A percentile compares a stretch with the other conserved stretches of the same genome.
These are phyloP conservation scores for Ophiostoma novo-ulmi DNA, from an alignment of 2,329 filamentous ascomycete species.

Conservation along the genomic window DNA sequence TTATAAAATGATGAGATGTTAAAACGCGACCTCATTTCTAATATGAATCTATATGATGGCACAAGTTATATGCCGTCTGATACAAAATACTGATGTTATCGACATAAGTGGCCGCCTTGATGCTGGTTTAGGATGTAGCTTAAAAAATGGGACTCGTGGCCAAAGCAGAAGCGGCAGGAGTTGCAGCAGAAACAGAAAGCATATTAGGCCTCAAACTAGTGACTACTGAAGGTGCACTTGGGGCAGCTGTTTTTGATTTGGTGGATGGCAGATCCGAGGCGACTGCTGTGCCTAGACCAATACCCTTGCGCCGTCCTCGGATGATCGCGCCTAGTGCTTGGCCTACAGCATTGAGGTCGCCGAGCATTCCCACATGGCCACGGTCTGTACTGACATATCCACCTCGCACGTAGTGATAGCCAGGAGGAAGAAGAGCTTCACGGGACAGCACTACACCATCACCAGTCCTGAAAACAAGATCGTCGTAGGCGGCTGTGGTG, in stretches of 20 bases:
- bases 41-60: background rate
- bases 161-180: background rate
- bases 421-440: constrained; percentile 77
- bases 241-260: background rate
- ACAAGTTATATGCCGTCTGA: background rate
- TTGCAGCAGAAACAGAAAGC: background rate
- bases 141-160: background rate
- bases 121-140: background rate
- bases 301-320: constrained; percentile 63
- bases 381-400: constrained; percentile 75
- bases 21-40: no score
- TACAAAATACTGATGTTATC: background rate
- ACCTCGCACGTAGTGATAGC: constrained; percentile 67
- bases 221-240: background rate
- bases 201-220: background rate
- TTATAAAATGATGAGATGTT: no score
- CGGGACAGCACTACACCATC: constrained; percentile 85
- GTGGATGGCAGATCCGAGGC: background rate
- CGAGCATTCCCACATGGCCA: constrained; percentile 81
- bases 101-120: background rate
- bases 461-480: constrained; percentile 78
- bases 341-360: constrained; percentile 77
- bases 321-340: constrained; percentile 64
- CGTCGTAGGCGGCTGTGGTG: constrained; percentile 73
- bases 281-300: constrained; percentile 53